phyloP scores from a whole-genome alignment of 2,329 filamentous ascomycete genomes.

The Tolypocladium sp. region DNA sequence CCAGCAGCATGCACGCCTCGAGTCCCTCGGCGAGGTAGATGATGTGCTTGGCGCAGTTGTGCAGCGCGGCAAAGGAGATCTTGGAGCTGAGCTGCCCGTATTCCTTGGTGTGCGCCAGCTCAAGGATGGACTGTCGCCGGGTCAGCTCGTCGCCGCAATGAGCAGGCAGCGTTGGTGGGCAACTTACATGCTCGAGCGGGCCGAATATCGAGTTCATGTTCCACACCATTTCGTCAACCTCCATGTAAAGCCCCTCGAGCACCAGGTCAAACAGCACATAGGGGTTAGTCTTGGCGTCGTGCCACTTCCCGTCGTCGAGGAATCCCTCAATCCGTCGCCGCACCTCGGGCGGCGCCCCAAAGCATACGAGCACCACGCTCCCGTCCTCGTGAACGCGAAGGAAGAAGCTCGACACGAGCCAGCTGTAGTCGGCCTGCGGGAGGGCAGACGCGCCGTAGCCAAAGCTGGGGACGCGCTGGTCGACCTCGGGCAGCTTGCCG shows the following conservation, averaged over 20 bases:
- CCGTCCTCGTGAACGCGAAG: slow-evolving; percentile 11
- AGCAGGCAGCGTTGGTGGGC: background rate
- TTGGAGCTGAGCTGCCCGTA: slow-evolving; percentile 9
- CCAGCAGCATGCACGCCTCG: slow-evolving; percentile 15
- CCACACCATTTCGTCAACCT: slow-evolving; percentile 18
- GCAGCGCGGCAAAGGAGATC: slow-evolving; percentile 16
- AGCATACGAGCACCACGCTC: slow-evolving; percentile 13
- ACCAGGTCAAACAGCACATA: slow-evolving; percentile 20
- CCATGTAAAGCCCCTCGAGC: slow-evolving; percentile 16
- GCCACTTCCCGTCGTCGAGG: slow-evolving; percentile 13
- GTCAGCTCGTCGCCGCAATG: background rate
- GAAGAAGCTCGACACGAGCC: slow-evolving; percentile 18
- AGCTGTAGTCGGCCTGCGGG: slow-evolving; percentile 18
- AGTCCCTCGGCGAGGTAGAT: slow-evolving; percentile 18
- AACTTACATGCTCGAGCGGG: slow-evolving; percentile 16
- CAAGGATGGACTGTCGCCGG: slow-evolving; percentile 13
- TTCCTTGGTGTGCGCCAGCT: slow-evolving; percentile 9
- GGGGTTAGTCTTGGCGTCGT: slow-evolving; percentile 11
- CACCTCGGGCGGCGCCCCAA: slow-evolving; percentile 12
- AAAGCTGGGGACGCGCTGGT: slow-evolving; percentile 10
- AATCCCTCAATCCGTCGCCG: slow-evolving; percentile 13
- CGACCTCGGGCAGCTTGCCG: slow-evolving; percentile 11
- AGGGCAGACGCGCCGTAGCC: slow-evolving; percentile 6
- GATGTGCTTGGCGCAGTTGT: slow-evolving; percentile 20
- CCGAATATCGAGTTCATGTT: slow-evolving; percentile 20